Base-by-base conservation (phyloP, 305 asterid species). In the Fraxinus xanthoxyloides region DNA sequence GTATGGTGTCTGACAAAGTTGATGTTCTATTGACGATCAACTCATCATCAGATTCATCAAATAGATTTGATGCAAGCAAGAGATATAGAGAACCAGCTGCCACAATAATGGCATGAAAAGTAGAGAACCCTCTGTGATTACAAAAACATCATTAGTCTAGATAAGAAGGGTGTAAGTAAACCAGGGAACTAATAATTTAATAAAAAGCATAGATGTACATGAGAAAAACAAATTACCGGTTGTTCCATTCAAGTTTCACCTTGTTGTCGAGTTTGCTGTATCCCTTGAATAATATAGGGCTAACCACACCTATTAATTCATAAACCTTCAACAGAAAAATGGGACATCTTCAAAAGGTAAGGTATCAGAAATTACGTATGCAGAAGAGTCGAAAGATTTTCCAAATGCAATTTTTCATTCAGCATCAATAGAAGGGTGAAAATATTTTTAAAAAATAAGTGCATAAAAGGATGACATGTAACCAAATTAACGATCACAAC, bases 211-310 rank as follows among this genome's bases (percentile, higher is more conserved):
- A 76, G 76, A 75, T 8, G 9, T 24, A 80, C 38, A 59, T 77
- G 59, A 79, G 40, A 59, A 70, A 74, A 59, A 83, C 84, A 80
- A 69, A 80, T 69, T 81, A 92, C 98, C 98, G 85, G 85, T 95
- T 93, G 79, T 92, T 95, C 98, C 98, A 93, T 84, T 95, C 98
- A 31, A 95, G 89, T 86, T 90, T 93, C 77, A 87, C 84, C 77
- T 86, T 89, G 76, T 79, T 80, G 85, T 82, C 87, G 78, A 95
- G 96, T 85, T 90, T 93, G 82, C 82, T 75, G 86, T 91, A 95
- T 81, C 90, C 96, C 79, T 84, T 88, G 79, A 92, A 79, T 72
- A 89, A 76, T 75, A 91, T 83, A 80, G 90, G 79, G 77, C 96
- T 95, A 38, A 95, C 80, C 76, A 79, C 89, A 83, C 94, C 95